Evolutionary conservation across 1,284 basidiomycete genomes (phyloP).

Genomic region (Phaffia rhodozyma): DNA sequence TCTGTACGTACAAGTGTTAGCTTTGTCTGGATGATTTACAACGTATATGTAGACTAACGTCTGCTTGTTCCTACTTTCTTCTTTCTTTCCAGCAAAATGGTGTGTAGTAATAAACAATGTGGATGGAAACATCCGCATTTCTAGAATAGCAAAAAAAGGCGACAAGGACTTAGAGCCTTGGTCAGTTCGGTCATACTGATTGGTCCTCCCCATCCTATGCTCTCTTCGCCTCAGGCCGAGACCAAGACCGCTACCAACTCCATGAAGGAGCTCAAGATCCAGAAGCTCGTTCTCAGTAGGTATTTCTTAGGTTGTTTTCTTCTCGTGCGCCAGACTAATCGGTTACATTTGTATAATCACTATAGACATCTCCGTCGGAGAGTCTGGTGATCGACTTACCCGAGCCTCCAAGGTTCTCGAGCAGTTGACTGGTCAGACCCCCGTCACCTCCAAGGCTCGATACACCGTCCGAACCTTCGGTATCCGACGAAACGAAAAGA

Average conservation of each 20-base stretch:
- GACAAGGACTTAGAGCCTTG: neutral
- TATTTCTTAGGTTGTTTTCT: slow-evolving; percentile 25
- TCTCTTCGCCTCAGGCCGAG: slow-evolving; percentile 51
- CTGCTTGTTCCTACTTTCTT: neutral
- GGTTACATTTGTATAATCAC: neutral
- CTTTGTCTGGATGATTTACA: too few relatives aligned
- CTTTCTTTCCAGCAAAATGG: slow-evolving; percentile 1
- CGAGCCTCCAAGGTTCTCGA: slow-evolving; percentile 99
- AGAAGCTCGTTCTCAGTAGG: slow-evolving; percentile 99
- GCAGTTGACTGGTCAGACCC: slow-evolving; percentile 98
- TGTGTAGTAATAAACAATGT: neutral
- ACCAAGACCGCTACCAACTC: slow-evolving; percentile 76
- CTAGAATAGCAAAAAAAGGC: neutral
- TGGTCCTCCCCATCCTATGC: neutral
- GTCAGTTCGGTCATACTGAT: neutral
- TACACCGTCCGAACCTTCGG: slow-evolving; percentile 99
- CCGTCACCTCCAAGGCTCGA: slow-evolving; percentile 97
- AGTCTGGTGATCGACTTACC: slow-evolving; percentile 97
- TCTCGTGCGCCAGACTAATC: neutral
- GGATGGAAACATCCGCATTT: neutral
- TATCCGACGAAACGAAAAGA: slow-evolving; percentile 99
- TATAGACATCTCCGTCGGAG: slow-evolving; percentile 96
- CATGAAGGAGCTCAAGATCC: slow-evolving; percentile 93
- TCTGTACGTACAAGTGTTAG: too few relatives aligned
- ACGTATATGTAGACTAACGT: neutral